A percentile compares a stretch with the other conserved stretches of the same genome.
Conservation (phyloP, 768 basidiomycete species). For the Agrocybe pediades region DNA sequence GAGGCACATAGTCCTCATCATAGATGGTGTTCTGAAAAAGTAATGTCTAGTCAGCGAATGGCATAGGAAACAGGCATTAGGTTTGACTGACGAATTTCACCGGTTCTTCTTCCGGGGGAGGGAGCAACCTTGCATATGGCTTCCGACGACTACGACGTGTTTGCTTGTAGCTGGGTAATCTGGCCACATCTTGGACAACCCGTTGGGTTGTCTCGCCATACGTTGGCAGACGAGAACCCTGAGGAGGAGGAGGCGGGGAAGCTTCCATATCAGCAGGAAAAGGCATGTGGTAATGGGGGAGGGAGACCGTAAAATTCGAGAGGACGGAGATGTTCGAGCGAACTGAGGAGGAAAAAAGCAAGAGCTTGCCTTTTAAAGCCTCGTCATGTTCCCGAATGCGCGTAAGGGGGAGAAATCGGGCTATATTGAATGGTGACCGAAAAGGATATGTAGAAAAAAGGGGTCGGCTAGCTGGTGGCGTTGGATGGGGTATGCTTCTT, state of each 20-base stretch:
- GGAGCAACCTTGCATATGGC: constrained; percentile 3
- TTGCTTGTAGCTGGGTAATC: constrained; percentile 10
- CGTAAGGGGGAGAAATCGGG: neutral
- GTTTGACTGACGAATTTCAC: too few relatives aligned
- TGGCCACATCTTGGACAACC: neutral
- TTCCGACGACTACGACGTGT: constrained; percentile 3
- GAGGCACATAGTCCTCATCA: constrained; percentile 19
- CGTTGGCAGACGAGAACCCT: constrained; percentile 4
- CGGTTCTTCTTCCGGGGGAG: neutral
- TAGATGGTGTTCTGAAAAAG: constrained; percentile 27
- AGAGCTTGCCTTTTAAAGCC: neutral
- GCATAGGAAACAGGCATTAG: too few relatives aligned
- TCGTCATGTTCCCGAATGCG: neutral
- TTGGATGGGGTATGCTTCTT: too few relatives aligned
- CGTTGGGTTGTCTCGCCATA: constrained; percentile 12
- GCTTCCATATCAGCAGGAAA: neutral
- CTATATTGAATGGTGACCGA: neutral
- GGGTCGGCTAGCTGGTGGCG: neutral
- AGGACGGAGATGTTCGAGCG: too few relatives aligned
- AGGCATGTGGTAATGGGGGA: neutral
- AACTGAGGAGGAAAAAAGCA: too few relatives aligned
- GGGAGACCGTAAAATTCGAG: neutral
- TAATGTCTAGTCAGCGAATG: neutral
- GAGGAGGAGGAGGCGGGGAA: neutral
- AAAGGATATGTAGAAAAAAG: neutral